A percentile compares a stretch with the other conserved stretches of the same genome.
Conservation (phyloP, 306 rosid genomes). For the Pyrus bretschneideri region DNA sequence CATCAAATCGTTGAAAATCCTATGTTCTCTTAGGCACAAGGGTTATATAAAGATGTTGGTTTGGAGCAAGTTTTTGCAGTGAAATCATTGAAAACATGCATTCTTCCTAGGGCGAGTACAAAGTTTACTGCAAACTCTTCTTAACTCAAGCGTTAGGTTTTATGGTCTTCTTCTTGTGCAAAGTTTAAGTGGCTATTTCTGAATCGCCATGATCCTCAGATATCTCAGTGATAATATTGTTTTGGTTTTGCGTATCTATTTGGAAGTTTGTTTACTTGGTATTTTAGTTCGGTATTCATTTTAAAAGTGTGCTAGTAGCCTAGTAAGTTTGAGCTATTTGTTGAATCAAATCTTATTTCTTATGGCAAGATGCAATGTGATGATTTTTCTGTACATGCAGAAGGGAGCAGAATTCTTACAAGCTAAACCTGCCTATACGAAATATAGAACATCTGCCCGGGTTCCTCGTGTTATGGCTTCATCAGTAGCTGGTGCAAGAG, state of each 20-base stretch:
- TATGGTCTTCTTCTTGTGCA: neutral
- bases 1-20: neutral
- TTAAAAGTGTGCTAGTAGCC: neutral
- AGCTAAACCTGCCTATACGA: constrained; percentile 28
- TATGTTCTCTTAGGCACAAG: neutral
- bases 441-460: constrained; percentile 27
- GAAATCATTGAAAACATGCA: neutral
- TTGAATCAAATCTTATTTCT: neutral
- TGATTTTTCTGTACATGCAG: constrained; percentile 35
- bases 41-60: neutral
- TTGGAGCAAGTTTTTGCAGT: neutral
- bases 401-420: constrained; percentile 30
- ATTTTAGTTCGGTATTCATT: neutral
- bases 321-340: neutral
- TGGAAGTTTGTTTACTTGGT: neutral
- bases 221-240: neutral
- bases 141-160: neutral
- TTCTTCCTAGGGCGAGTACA: neutral
- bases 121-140: neutral
- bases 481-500: constrained; percentile 38
- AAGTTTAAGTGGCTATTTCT: neutral
- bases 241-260: neutral
- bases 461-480: constrained; percentile 57
- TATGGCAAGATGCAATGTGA: constrained; percentile 3
- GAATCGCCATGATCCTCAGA: neutral